phyloP scores from a whole-genome alignment of 1,284 basidiomycete species.

The Fomitiporia mediterranea region DNA sequence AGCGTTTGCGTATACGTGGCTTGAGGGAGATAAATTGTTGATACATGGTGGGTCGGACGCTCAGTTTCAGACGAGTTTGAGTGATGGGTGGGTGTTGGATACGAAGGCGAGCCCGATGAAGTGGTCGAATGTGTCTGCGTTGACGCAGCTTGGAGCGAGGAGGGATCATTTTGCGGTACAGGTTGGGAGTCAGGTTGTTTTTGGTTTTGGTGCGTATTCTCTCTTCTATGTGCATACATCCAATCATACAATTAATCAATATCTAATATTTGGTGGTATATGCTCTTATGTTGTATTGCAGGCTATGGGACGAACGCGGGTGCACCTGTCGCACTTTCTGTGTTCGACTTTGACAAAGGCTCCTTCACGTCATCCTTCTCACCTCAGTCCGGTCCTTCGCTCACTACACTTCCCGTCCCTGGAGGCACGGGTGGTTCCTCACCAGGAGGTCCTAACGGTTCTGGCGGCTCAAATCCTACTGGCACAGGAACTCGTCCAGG shows the following conservation, averaged over 20 bases:
- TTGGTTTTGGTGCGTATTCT: constrained; percentile 68
- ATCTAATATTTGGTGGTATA: too few species aligned
- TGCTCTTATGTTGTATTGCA: too few species aligned
- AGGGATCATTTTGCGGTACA: constrained; percentile 70
- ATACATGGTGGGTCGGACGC: constrained; percentile 77
- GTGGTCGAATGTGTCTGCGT: constrained; percentile 49
- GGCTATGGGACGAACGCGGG: constrained; percentile 54
- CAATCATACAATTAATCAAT: too few species aligned
- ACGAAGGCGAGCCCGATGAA: constrained; percentile 47
- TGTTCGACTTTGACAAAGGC: constrained; percentile 46
- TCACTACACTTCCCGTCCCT: constrained; percentile 22
- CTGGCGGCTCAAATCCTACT: constrained; percentile 2
- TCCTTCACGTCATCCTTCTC: constrained; percentile 30
- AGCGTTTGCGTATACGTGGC: constrained; percentile 57
- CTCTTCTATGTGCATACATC: constrained; percentile 11
- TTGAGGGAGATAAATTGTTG: constrained; percentile 53
- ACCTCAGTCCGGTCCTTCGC: constrained; percentile 28
- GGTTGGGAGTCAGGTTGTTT: constrained; percentile 57
- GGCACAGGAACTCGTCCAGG: background rate
- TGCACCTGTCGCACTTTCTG: constrained; percentile 43
- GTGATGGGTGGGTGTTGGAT: constrained; percentile 76
- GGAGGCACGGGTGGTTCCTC: constrained; percentile 9
- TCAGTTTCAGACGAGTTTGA: constrained; percentile 46
- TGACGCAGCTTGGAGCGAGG: constrained; percentile 55
- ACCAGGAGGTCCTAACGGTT: constrained; percentile 19